A percentile compares a stretch with the other conserved stretches of the same genome.
These are phyloP conservation scores for Capsicum baccatum DNA, from an alignment of 257 asterid species.

Conservation along the genomic window DNA sequence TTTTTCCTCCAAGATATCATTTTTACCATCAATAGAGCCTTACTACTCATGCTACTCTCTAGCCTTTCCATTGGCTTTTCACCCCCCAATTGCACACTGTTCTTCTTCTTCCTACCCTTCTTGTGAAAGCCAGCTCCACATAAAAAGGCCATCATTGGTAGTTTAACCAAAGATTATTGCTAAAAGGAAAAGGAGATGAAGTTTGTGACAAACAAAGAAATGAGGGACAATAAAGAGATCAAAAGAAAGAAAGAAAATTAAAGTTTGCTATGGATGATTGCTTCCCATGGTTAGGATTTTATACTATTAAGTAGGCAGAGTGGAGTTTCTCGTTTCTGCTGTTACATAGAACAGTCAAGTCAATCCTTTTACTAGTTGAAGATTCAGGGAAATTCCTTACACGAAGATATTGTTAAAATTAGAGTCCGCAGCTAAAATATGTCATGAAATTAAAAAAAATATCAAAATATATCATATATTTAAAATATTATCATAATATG, in stretches of 20 bases:
- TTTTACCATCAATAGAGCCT: conserved; percentile 56
- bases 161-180: conserved; percentile 37
- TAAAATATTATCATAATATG: no score
- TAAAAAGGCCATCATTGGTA: conserved; percentile 40
- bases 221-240: background rate
- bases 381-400: background rate
- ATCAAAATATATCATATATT: no score
- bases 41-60: conserved; percentile 59
- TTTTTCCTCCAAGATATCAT: conserved; percentile 78
- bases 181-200: conserved; percentile 32
- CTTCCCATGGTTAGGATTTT: background rate
- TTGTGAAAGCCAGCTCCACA: conserved; percentile 54
- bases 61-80: conserved; percentile 39
- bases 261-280: background rate
- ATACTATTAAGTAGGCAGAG: background rate
- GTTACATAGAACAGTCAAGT: background rate
- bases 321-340: background rate
- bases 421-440: no score
- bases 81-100: conserved; percentile 52
- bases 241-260: background rate
- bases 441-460: no score
- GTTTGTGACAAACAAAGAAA: background rate
- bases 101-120: conserved; percentile 17
- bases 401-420: background rate
- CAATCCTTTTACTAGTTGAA: background rate